Base-by-base conservation (phyloP, 2,329 filamentous ascomycete genomes). In the Neopestalotiopsis clavispora region DNA sequence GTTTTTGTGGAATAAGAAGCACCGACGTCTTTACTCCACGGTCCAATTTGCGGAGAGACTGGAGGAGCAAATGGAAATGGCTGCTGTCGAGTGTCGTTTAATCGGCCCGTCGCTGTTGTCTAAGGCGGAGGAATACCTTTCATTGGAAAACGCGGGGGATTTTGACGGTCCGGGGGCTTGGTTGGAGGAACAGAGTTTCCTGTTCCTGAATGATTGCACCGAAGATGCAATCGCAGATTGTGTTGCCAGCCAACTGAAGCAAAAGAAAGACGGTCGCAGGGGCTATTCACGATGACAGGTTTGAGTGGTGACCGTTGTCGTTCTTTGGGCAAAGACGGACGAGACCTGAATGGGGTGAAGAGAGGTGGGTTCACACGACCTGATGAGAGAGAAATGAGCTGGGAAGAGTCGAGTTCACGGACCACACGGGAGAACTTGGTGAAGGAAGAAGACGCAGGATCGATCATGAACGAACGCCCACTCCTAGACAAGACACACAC, bases 81-180 rank as follows among this genome's bases (percentile, higher is more conserved):
- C 45, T 59, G 52, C 40, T 28, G 14, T 49, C 30, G 52, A 71
- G 69, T 69, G 67, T 74, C 72, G 60, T 73, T 59, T 76, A 78
- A 78, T 78, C 76, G 76, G 76, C 77, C 77, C 77, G 77, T 78
- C 73, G 72, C 66, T 74, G 72, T 72, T 73, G 73, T 72, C 74
- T 74, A 76, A 28, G 77, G 76, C 74, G 76, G 76, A 77, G 76
- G 75, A 69, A 73, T 56, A 70, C 62, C 66, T 70, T 69, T 74
- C 72, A 74, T 75, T 69, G 71, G 71, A 45, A 75, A 75, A 75
- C 74, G 74, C 74, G 74, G 74, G 57, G 73, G 74, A 74, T 71
- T 40, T 67, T 38, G 49, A 52, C 38, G 30, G 68, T 68, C 70
- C 68, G 60, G 68, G 69, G 69, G 61, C 45, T 23, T 65, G 61